Evolutionary conservation across 163 green algal genomes (phyloP), one percentile per base, ranked within the genome.

Genomic region (Coccomyxa subellipsoidea): DNA sequence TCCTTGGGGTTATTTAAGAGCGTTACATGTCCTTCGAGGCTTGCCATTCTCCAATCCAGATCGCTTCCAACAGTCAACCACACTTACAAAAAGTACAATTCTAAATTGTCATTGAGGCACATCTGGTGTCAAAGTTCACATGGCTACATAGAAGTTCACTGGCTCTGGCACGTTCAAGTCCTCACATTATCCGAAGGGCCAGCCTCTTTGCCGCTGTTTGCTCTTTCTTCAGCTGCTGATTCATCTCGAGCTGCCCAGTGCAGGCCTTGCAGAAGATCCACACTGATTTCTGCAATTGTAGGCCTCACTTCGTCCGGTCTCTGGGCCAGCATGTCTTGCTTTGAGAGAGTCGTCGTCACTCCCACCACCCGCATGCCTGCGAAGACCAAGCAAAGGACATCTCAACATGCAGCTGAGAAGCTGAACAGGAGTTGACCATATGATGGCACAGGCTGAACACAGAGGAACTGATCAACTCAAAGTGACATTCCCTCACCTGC

Each of bases 311-410:
- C n/a, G 78, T 92, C 86, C 23, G 88, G 89, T 0, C 7, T 76
- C 18, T 84, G 69, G 21, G 39, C 66, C 71, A 73, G 47, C 88
- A 92, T 87, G 25, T 59, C 47, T 0, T 79, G 75, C 21, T 71
- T 39, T 3, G 32, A 8, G n/a, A 90, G 78, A 23, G 82, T 90
- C 4, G 89, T 92, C 0, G 83, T 83, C 0, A 93, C 88, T 5
- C 86, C 89, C 32, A 93, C 79, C 25, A 92, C 88, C 2, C 86
- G 80, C 88, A 92, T 92, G 54, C 84, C 86, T 85, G 88, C 27
- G 66, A 18, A 73, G 21, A 23, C 66, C 66, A 32, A 73, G n/a
- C 29, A 27, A 36, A n/a, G 32, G 18, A 36, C 29, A 32, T 36
- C 66, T 73, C 32, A 18, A 4, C 66, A 73, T 73, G 47, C 5